These are phyloP conservation scores for Septoria linicola DNA, from an alignment of 2,329 filamentous ascomycete species.

Conservation along the genomic window DNA sequence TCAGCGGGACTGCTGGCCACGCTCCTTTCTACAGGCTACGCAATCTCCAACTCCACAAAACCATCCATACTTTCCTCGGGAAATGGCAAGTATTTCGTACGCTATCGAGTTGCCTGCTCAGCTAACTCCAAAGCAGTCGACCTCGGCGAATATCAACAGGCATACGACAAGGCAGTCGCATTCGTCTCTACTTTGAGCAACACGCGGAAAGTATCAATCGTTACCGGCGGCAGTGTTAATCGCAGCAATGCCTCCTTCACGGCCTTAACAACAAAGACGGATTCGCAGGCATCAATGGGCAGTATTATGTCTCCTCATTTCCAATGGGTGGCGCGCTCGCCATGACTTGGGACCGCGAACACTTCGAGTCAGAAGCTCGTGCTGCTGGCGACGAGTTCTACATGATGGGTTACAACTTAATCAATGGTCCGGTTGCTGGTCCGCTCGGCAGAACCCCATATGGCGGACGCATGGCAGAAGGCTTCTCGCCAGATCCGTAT, in stretches of 20 bases:
- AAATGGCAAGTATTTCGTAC: not conserved
- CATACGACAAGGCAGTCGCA: conserved; percentile 19
- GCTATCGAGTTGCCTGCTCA: not conserved
- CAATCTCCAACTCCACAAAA: conserved; percentile 12
- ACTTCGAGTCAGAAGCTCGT: conserved; percentile 23
- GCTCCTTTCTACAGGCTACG: conserved; percentile 13
- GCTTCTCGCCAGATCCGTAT: conserved; percentile 70
- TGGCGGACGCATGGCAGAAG: conserved; percentile 42
- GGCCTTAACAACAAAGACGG: conserved; percentile 28
- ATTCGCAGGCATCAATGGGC: conserved; percentile 27
- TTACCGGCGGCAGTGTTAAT: conserved; percentile 24
- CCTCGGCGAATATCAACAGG: conserved; percentile 19
- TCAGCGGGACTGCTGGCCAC: not conserved
- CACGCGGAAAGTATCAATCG: conserved; percentile 22
- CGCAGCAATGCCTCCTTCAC: conserved; percentile 26
- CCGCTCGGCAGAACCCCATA: conserved; percentile 21
- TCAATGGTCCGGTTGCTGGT: conserved; percentile 26
- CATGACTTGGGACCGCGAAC: conserved; percentile 29
- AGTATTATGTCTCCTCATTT: conserved; percentile 30
- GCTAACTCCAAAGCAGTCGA: conserved; percentile 1
- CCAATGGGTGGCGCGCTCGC: conserved; percentile 27
- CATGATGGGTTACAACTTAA: conserved; percentile 26
- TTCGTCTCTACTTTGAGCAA: conserved; percentile 20
- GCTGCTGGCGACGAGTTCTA: conserved; percentile 28
- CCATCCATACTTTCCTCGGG: conserved; percentile 19